A percentile compares a stretch with the other conserved stretches of the same genome.
phyloP scores from a whole-genome alignment of 345 rosid species.

The Laguncularia racemosa region DNA sequence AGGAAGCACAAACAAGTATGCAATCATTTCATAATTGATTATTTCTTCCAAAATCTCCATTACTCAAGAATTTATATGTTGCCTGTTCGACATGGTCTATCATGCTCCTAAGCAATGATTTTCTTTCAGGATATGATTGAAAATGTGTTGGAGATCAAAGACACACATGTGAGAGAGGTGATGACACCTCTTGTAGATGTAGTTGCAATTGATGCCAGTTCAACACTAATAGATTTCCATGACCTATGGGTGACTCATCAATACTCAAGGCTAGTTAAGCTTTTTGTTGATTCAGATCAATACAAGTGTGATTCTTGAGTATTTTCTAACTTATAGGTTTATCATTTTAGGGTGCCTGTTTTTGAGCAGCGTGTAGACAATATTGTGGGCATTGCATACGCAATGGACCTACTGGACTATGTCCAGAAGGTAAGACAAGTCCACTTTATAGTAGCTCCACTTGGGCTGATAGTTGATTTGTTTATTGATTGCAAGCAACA shows the following conservation, averaged over 20 bases:
- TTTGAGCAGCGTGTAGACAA: slow-evolving; percentile 99
- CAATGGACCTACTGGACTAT: slow-evolving; percentile 94
- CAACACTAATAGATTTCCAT: slow-evolving; percentile 81
- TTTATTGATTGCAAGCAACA: slow-evolving; percentile 24
- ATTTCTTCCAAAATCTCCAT: too few species aligned
- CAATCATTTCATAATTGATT: too few species aligned
- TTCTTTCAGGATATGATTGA: slow-evolving; percentile 92
- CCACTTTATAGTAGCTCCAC: slow-evolving; percentile 9
- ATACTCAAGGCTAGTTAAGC: slow-evolving; percentile 62
- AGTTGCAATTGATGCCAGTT: slow-evolving; percentile 86
- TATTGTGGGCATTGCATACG: slow-evolving; percentile 93
- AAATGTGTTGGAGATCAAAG: slow-evolving; percentile 97
- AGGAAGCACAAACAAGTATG: too few species aligned
- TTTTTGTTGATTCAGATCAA: background rate
- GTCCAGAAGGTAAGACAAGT: slow-evolving; percentile 70
- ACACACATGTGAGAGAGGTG: slow-evolving; percentile 95
- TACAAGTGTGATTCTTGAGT: too few species aligned
- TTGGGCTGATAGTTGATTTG: slow-evolving; percentile 10
- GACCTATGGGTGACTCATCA: slow-evolving; percentile 94
- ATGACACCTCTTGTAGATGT: slow-evolving; percentile 99
- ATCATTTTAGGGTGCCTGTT: slow-evolving; percentile 78
- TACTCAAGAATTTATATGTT: too few species aligned
- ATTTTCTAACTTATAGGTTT: background rate
- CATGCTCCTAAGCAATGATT: slow-evolving; percentile 11
- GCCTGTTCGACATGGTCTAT: background rate